Base-by-base conservation (phyloP, 1,284 basidiomycete genomes). In the Omphalotus olearius region DNA sequence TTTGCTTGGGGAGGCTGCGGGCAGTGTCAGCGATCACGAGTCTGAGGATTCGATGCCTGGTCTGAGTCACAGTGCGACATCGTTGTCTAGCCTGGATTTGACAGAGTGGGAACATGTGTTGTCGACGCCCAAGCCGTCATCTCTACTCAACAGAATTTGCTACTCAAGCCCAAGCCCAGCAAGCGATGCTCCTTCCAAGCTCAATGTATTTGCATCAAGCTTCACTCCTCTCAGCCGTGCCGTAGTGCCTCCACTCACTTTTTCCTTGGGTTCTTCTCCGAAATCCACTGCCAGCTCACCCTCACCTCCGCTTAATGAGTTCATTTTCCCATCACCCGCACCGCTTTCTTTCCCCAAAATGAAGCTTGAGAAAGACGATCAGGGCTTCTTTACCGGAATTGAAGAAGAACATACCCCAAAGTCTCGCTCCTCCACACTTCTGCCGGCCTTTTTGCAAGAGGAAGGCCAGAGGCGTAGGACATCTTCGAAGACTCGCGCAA, bases 401-500 rank as follows among this genome's bases (percentile, higher is more conserved):
- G 65, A 68, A 47, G 33, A 43, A 11, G 11, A 25, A n/a, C 10
- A 25, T 20, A 26, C 53, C 3, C 44, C 48, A 17, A 45, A 44
- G 47, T 50, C 62, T 9, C 59, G 56, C 18, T 40, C 54, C 16
- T 52, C 60, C 7, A 53, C 59, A 6, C 62, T 72, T 39, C 64
- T 73, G 33, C 72, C 73, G 3, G 64, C 69, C 6, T 74, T 75
- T 62, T 63, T 75, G 13, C 68, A 70, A 26, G 52, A 67, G 6
- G 51, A 62, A 44, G 61, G 60, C 25, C 69, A 68, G 30, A 64
- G 66, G 33, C 71, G 70, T 38, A 56, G 60, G 4, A 62, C 70
- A 20, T 61, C 65, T 37, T 76, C 74, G n/a, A 69, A 69, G 57
- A 76, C 74, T 20, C 70, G 74, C 16, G 69, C 73, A 46, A 71